phyloP scores from a whole-genome alignment of 208 protist species.

The Acanthamoeba royreba region DNA sequence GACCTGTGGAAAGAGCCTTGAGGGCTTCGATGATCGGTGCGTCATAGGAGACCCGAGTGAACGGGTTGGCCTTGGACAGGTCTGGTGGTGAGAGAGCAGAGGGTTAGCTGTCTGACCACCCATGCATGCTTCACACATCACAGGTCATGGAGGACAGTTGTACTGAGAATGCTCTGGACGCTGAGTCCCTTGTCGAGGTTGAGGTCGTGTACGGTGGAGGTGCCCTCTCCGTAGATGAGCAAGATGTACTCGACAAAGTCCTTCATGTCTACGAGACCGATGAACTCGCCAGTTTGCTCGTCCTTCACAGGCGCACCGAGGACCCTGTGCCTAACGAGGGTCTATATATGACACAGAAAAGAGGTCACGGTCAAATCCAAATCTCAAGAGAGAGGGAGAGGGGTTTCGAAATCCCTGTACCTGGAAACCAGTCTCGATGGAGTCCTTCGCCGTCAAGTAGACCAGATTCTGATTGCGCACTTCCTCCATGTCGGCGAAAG shows the following conservation, averaged over 20 bases:
- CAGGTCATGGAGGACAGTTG: too few relatives aligned
- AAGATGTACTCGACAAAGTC: constrained; percentile 15
- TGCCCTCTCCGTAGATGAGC: background rate
- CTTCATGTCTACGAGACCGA: constrained; percentile 8
- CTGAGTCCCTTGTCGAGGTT: background rate
- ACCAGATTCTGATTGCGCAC: background rate
- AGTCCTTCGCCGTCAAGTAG: background rate
- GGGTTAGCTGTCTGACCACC: too few relatives aligned
- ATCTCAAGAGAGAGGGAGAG: background rate
- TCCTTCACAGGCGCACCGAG: background rate
- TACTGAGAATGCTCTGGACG: constrained; percentile 27
- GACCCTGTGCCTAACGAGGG: background rate
- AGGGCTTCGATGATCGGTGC: background rate
- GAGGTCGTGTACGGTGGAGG: background rate
- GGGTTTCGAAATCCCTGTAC: background rate
- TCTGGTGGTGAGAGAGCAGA: too few relatives aligned
- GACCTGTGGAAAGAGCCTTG: background rate
- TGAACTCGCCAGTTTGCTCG: background rate
- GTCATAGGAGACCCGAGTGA: background rate
- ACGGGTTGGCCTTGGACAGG: background rate
- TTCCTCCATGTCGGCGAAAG: background rate
- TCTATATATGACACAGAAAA: background rate
- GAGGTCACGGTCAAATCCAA: background rate
- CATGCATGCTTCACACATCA: too few relatives aligned
- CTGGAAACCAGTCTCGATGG: background rate